Evolutionary conservation across 176 grass and related monocot genomes (phyloP).

Genomic region (Cenchrus americanus): DNA sequence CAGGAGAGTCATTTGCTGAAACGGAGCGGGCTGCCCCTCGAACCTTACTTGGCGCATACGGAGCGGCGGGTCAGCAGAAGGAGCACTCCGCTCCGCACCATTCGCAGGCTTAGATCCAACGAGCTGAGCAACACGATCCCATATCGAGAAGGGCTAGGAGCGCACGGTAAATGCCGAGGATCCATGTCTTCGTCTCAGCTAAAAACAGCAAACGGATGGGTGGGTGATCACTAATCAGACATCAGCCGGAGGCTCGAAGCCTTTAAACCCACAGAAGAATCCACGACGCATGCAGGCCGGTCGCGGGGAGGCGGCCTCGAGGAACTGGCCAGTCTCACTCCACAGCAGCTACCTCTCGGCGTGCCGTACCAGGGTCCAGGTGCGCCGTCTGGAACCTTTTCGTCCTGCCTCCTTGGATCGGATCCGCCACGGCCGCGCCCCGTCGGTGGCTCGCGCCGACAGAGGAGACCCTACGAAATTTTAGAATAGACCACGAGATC

Average conservation of each 20-base stretch:
- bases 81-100: no score
- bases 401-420: slow-evolving; percentile 12
- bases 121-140: neutral
- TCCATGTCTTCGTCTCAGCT: neutral
- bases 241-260: neutral
- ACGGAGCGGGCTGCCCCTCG: no score
- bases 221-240: neutral
- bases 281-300: neutral
- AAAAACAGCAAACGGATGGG: no score
- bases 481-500: neutral
- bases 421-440: neutral
- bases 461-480: neutral
- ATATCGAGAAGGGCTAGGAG: neutral
- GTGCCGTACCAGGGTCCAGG: neutral
- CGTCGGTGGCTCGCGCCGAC: neutral
- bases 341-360: neutral
- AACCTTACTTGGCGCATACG: no score
- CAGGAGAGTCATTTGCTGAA: no score
- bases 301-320: neutral
- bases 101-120: neutral
- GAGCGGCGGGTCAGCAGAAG: no score
- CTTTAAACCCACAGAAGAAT: neutral
- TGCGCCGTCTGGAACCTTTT: neutral
- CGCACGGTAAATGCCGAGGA: neutral
- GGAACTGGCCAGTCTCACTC: no score